phyloP scores from a whole-genome alignment of 208 protist species.

The Acanthamoeba lenticulata region DNA sequence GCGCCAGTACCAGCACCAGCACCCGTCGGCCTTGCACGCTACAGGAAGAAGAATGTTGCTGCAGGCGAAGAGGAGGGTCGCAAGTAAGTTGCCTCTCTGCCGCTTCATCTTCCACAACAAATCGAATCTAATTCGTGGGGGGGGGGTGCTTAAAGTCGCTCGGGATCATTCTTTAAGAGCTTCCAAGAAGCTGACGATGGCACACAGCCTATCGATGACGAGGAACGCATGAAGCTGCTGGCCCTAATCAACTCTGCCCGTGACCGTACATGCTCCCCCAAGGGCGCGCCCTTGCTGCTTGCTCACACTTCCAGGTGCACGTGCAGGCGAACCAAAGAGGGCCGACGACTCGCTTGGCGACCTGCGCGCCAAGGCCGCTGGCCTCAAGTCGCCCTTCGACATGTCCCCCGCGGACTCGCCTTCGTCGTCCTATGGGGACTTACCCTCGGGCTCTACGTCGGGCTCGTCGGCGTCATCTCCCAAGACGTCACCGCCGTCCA shows the following conservation, averaged over 20 bases:
- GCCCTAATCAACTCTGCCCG: background rate
- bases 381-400: background rate
- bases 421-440: background rate
- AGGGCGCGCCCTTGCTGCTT: no score
- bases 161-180: background rate
- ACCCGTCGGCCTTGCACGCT: background rate
- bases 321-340: no score
- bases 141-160: no score
- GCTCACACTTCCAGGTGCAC: no score
- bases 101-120: background rate
- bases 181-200: background rate
- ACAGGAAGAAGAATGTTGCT: background rate
- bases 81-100: background rate
- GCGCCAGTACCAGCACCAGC: background rate
- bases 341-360: background rate
- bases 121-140: background rate
- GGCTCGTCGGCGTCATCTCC: background rate
- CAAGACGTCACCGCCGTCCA: slow-evolving; percentile 5
- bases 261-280: background rate
- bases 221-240: background rate
- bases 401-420: background rate
- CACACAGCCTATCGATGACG: background rate
- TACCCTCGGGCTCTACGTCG: background rate
- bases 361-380: background rate
- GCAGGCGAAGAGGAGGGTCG: background rate